phyloP scores from a whole-genome alignment of 2,329 filamentous ascomycete genomes.

The Colletotrichum graminicola region DNA sequence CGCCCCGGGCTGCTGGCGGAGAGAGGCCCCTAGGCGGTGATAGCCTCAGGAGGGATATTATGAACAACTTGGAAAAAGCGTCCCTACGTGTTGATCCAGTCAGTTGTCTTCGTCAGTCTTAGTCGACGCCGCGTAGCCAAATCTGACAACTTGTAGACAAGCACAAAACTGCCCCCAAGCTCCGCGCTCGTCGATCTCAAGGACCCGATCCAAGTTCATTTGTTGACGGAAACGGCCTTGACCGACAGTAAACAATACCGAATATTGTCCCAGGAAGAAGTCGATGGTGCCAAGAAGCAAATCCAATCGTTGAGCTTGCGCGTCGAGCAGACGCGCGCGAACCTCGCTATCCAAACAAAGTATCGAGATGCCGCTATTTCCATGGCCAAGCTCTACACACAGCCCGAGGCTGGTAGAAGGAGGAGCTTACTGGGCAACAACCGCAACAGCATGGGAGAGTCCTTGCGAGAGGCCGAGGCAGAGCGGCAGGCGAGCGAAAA shows the following conservation, averaged over 20 bases:
- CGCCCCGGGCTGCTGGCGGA: constrained; percentile 51
- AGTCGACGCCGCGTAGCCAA: background rate
- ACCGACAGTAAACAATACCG: constrained; percentile 88
- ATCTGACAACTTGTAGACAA: constrained; percentile 57
- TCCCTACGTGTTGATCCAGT: constrained; percentile 68
- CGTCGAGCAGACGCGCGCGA: constrained; percentile 85
- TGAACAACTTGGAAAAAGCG: constrained; percentile 66
- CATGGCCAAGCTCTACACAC: constrained; percentile 82
- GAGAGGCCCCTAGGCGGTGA: constrained; percentile 65
- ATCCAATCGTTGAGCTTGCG: constrained; percentile 77
- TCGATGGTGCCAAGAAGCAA: constrained; percentile 92
- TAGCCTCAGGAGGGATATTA: constrained; percentile 68
- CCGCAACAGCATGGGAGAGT: constrained; percentile 61
- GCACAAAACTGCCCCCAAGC: constrained; percentile 64
- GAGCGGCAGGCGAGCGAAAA: constrained; percentile 81
- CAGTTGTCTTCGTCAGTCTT: constrained; percentile 47
- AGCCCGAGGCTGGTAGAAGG: constrained; percentile 62
- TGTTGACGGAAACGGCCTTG: constrained; percentile 93
- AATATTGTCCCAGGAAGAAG: constrained; percentile 90
- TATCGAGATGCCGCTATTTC: constrained; percentile 93
- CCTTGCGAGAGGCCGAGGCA: constrained; percentile 73
- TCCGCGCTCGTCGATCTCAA: constrained; percentile 71
- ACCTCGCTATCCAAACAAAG: constrained; percentile 90
- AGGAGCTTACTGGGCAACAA: constrained; percentile 62
- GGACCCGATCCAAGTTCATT: constrained; percentile 85